Base-by-base conservation (phyloP, 495 filamentous ascomycete genomes). In the Trichoderma orchidacearum region DNA sequence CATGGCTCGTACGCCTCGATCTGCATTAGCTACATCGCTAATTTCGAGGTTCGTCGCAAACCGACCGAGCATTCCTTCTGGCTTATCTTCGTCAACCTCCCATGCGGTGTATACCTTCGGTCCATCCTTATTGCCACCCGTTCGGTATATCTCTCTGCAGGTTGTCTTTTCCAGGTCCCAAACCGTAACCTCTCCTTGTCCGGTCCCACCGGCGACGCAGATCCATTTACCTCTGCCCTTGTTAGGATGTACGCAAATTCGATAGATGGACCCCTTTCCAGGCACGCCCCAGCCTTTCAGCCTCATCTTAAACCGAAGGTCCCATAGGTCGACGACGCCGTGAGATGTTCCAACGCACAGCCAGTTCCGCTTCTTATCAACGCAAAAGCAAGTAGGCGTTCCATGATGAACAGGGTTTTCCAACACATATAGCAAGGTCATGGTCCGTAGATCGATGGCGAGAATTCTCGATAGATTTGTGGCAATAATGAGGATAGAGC, bases 401-500 rank as follows among this genome's bases (percentile, higher is more conserved):
- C 94, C 94, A 67, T 97, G 94, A 63, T 95, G 87, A 9, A 95
- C 83, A 3, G 94, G 91, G 55, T 96, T 99, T 38, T 87, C 80
- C 25, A 99, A 72, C 3, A 80, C 78, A 62, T 86, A 99, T 17
- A 95, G 66, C 21, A 89, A 73, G 11, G 80, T 72, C 91, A 97
- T 97, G 41, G 83, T 88, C 30, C 92, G 81, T 55, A 99, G 79
- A 64, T 97, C 92, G 18, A 99, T 70, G 1, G 89, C 92, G 6
- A 93, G 60, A 34, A 99, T 73, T 54, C 84, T 83, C 54, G 85
- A 91, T 50, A 78, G 85, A 66, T 91, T 96, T 6, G 94, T 99
- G 0, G 87, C 89, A 17, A 99, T 68, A 1, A 97, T 64, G 17
- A 99, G 75, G 1, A 88, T 83, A 13, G 91, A 96, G 59, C 80